phyloP scores from a whole-genome alignment of 2,329 filamentous ascomycete species.

The Colletotrichum sp. region DNA sequence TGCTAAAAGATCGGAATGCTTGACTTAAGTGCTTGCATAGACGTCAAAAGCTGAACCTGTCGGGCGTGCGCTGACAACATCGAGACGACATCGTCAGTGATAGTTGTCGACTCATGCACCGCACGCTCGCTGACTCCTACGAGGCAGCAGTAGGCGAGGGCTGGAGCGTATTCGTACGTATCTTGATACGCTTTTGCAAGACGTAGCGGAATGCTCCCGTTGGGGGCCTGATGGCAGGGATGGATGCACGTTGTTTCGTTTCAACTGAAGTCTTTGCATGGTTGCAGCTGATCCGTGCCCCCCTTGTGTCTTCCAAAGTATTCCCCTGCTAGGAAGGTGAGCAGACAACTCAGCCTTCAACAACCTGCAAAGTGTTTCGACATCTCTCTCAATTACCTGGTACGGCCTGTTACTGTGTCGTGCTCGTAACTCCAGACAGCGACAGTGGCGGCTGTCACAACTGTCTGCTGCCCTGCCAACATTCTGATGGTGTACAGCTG shows the following conservation, averaged over 20 bases:
- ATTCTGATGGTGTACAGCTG: constrained; percentile 1
- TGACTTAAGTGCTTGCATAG: background rate
- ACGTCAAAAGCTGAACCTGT: background rate
- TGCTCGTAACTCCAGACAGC: background rate
- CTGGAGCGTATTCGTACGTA: background rate
- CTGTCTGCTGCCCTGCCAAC: background rate
- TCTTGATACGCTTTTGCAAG: background rate
- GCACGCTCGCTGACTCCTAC: background rate
- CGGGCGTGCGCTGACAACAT: background rate
- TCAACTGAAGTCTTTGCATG: constrained; percentile 9
- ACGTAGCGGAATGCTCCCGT: background rate
- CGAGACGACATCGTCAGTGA: background rate
- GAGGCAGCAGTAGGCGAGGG: background rate
- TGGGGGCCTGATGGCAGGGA: background rate
- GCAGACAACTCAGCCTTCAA: background rate
- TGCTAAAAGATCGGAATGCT: background rate
- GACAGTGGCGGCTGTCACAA: constrained; percentile 6
- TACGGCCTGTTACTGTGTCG: background rate
- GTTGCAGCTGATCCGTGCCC: constrained; percentile 5
- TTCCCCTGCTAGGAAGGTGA: constrained; percentile 2
- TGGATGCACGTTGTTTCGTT: constrained; percentile 4
- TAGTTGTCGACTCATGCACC: background rate
- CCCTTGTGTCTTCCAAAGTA: background rate
- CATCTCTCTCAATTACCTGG: constrained; percentile 3
- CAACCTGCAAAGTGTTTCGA: constrained; percentile 4